phyloP scores from a whole-genome alignment of 1,139 yeast genomes.

The Groenewaldozyma auringiensis region DNA sequence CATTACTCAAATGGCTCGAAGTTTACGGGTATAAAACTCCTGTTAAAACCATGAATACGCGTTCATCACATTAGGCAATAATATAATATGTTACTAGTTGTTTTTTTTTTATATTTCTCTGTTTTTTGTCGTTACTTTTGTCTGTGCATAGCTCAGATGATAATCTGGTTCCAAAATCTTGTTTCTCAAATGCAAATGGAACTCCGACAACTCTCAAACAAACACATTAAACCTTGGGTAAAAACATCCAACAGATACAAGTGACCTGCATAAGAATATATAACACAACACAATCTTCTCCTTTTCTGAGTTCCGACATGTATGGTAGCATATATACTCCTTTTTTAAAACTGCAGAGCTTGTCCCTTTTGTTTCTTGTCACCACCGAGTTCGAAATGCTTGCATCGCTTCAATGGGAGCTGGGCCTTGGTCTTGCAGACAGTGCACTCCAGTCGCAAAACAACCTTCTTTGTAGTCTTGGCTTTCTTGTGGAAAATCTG shows the following conservation, averaged over 20 bases:
- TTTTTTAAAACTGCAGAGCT: slow-evolving; percentile 80
- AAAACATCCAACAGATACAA: too few species aligned
- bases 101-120: not conserved
- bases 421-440: slow-evolving; percentile 98
- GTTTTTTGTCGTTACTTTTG: too few species aligned
- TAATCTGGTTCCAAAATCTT: too few species aligned
- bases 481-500: slow-evolving; percentile 99
- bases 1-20: too few species aligned
- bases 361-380: slow-evolving; percentile 99
- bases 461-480: slow-evolving; percentile 99
- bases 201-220: too few species aligned
- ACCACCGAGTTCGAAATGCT: slow-evolving; percentile 99
- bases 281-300: not conserved
- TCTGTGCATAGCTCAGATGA: too few species aligned
- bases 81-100: not conserved
- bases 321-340: slow-evolving; percentile 8
- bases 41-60: too few species aligned
- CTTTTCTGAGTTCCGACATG: too few species aligned
- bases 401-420: slow-evolving; percentile 97
- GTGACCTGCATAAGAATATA: too few species aligned
- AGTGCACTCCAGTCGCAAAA: slow-evolving; percentile 98
- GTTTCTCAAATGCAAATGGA: too few species aligned
- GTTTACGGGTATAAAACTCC: too few species aligned
- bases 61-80: not conserved
- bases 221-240: too few species aligned